phyloP scores from a whole-genome alignment of 306 rosid species.

The Cucurbita pepo region DNA sequence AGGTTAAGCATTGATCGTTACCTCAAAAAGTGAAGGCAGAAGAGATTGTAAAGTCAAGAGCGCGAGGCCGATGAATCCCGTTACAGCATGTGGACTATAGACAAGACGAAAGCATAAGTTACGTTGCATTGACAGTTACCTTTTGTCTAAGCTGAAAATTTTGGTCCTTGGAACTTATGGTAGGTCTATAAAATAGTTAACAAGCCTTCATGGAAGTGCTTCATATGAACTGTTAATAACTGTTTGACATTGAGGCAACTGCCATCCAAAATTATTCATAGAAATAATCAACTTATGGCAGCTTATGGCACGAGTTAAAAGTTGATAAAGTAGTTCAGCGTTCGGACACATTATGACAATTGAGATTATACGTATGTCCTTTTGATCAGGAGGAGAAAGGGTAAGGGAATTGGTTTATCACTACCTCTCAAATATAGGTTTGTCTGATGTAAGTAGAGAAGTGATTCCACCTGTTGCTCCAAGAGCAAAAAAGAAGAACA shows the following conservation, averaged over 20 bases:
- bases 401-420: neutral
- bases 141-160: neutral
- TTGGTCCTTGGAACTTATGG: neutral
- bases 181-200: neutral
- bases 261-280: neutral
- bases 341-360: neutral
- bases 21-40: slow-evolving; percentile 73
- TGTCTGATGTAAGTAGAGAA: slow-evolving; percentile 74
- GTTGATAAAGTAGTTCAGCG: neutral
- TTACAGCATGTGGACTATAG: slow-evolving; percentile 81
- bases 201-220: neutral
- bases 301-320: neutral
- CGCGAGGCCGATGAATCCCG: slow-evolving; percentile 62
- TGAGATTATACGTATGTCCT: neutral
- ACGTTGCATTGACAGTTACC: neutral
- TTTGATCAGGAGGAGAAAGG: neutral
- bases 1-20: slow-evolving; percentile 1
- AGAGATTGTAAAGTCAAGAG: slow-evolving; percentile 68
- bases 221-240: neutral
- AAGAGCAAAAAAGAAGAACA: slow-evolving; percentile 86
- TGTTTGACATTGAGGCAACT: no score
- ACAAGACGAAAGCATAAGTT: neutral
- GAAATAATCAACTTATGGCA: neutral
- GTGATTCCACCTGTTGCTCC: slow-evolving; percentile 92
- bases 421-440: slow-evolving; percentile 73